phyloP scores from a whole-genome alignment of 1,139 yeast species.

The Groenewaldozyma auringiensis region DNA sequence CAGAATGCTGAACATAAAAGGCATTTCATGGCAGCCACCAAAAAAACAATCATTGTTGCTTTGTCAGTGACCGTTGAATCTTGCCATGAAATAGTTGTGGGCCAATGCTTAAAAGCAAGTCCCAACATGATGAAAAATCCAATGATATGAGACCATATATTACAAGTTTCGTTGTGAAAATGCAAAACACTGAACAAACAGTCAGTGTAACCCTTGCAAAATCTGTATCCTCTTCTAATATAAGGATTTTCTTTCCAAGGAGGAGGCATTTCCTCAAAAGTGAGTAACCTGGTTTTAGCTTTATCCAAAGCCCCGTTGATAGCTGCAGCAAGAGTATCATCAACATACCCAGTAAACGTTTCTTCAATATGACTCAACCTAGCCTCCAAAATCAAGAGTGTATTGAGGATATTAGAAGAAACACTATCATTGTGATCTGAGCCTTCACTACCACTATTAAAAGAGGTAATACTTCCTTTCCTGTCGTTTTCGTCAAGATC shows the following conservation, averaged over 20 bases:
- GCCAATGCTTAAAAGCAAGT: constrained; percentile 54
- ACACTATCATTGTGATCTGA: constrained; percentile 1
- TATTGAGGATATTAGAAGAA: constrained; percentile 17
- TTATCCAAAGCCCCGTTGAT: constrained; percentile 31
- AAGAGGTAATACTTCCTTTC: not conserved
- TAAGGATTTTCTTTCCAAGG: constrained; percentile 92
- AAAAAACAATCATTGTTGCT: constrained; percentile 52
- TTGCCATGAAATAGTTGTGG: constrained; percentile 38
- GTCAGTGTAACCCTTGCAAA: constrained; percentile 54
- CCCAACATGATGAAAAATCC: constrained; percentile 58
- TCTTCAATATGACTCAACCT: constrained; percentile 29
- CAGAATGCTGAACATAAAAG: constrained; percentile 71
- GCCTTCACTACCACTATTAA: not conserved
- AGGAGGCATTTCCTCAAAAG: constrained; percentile 81
- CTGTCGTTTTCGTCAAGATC: not conserved
- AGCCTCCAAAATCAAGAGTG: constrained; percentile 28
- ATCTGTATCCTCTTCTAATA: constrained; percentile 78
- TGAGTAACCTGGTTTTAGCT: constrained; percentile 55
- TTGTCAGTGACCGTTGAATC: constrained; percentile 43
- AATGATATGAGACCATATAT: constrained; percentile 85
- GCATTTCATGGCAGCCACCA: constrained; percentile 70
- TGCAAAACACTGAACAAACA: constrained; percentile 52
- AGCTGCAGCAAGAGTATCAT: constrained; percentile 17
- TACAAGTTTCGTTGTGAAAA: constrained; percentile 83
- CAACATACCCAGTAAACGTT: constrained; percentile 15